Evolutionary conservation across 768 basidiomycete species (phyloP), one percentile per base, ranked within the genome.

Genomic region (Amanita exitialis): DNA sequence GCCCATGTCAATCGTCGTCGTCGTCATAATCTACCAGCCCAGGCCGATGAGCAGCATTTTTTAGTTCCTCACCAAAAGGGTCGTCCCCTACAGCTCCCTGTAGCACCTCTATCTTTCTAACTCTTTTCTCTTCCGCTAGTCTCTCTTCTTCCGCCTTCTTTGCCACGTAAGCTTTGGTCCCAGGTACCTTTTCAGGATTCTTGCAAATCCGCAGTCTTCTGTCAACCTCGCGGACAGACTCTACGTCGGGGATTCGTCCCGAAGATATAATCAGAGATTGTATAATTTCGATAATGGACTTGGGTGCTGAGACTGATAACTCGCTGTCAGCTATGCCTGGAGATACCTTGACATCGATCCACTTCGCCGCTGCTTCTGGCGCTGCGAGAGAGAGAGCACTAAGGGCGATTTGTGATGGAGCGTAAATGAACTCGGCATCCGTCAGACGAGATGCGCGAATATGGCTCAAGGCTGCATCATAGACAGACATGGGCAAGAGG

Each of bases 171-270:
- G 89, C 86, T 54, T 80, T 83, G 55, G 83, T 95, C n/a, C 92
- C 93, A 10, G 83, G 80, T 4, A 95, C 83, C 65, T 94, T 96
- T 66, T 95, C 93, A 4, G 96, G 96, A 60, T 99, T 98, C 63
- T 92, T 90, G 72, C 95, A 97, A 34, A 86, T 61, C 60, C 80
- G 84, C 42, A 99, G 70, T 41, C 92, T 74, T 61, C 85, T 78
- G 64, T 99, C 96, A 6, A 98, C 84, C 60, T 89, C 86, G 12
- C 89, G 85, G 12, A 97, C 92, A 27, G 77, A 72, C 53, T 91
- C 91, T 10, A 95, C 73, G 52, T 89, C 75, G n/a, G 91, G 81
- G 21, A 77, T 75, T 16, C 73, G 72, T 13, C 83, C 81, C 16
- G 77, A 65, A 4, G 67, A 62, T 5, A 66, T 64, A 27, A 90